These are phyloP conservation scores for Dactylellina sp. DNA, from an alignment of 2,329 filamentous ascomycete genomes.

Conservation along the genomic window DNA sequence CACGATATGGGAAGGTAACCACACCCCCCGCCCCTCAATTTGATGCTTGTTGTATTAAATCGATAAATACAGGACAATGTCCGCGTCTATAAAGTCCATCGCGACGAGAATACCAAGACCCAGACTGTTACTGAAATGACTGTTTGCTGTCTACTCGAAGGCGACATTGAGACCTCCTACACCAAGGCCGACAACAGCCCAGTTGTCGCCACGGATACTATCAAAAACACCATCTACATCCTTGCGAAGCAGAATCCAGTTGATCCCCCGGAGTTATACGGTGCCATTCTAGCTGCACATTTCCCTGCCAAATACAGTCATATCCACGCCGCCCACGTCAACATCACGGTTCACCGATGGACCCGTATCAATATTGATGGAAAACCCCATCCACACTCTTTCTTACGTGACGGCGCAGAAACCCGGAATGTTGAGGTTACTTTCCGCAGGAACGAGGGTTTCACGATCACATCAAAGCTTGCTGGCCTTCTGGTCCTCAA, in stretches of 20 bases:
- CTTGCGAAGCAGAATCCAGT: constrained; percentile 93
- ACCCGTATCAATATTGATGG: constrained; percentile 87
- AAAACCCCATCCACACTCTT: constrained; percentile 92
- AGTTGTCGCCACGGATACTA: constrained; percentile 94
- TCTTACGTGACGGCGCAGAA: constrained; percentile 89
- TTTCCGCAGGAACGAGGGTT: constrained; percentile 75
- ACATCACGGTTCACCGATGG: constrained; percentile 88
- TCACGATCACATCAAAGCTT: constrained; percentile 81
- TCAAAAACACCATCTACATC: constrained; percentile 98
- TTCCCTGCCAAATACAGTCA: constrained; percentile 89
- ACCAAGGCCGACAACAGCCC: constrained; percentile 93
- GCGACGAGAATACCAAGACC: constrained; percentile 77
- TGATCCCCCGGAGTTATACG: constrained; percentile 91
- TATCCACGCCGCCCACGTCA: constrained; percentile 85
- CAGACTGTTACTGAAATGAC: constrained; percentile 96
- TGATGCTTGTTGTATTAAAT: neutral
- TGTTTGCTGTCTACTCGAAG: constrained; percentile 90
- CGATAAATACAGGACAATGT: constrained; percentile 81
- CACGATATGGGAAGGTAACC: constrained; percentile 61
- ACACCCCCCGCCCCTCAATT: constrained; percentile 8
- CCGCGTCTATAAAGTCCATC: constrained; percentile 94
- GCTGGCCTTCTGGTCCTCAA: constrained; percentile 88
- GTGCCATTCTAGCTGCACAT: constrained; percentile 83
- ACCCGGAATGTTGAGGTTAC: constrained; percentile 83
- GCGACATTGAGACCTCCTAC: constrained; percentile 85